These are phyloP conservation scores for Solanum ahanhuiri DNA, from an alignment of 257 asterid species.

Conservation along the genomic window DNA sequence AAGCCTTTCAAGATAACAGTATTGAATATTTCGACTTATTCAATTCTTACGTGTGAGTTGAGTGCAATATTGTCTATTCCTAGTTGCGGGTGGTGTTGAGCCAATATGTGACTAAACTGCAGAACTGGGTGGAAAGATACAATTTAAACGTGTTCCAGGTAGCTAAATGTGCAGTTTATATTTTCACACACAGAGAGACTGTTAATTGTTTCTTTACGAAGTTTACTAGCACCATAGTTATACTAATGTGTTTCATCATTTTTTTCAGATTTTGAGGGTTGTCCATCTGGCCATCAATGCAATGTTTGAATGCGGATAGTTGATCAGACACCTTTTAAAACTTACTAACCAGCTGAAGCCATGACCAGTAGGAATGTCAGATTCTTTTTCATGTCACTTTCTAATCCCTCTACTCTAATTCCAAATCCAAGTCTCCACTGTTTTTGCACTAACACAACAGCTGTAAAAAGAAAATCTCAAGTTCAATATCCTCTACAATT, in stretches of 20 bases:
- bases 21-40: not conserved
- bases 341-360: not conserved
- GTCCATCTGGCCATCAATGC: not conserved
- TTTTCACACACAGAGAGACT: not conserved
- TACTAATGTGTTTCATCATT: not conserved
- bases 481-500: constrained; percentile 3
- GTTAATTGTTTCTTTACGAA: not conserved
- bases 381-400: constrained; percentile 2
- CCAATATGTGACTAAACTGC: not conserved
- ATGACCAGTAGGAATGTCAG: constrained; percentile 17
- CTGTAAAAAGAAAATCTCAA: constrained; percentile 6
- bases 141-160: not conserved
- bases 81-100: not conserved
- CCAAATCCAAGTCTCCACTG: not conserved
- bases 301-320: not conserved
- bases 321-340: not conserved
- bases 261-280: not conserved
- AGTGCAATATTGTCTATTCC: not conserved
- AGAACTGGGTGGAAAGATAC: not conserved
- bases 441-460: constrained; percentile 7
- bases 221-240: not conserved
- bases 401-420: not conserved
- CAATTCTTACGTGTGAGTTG: not conserved
- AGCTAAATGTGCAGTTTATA: not conserved
- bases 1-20: not conserved